Evolutionary conservation across 202 grass and related monocot species (phyloP).

Genomic region (Carex sylvatica): DNA sequence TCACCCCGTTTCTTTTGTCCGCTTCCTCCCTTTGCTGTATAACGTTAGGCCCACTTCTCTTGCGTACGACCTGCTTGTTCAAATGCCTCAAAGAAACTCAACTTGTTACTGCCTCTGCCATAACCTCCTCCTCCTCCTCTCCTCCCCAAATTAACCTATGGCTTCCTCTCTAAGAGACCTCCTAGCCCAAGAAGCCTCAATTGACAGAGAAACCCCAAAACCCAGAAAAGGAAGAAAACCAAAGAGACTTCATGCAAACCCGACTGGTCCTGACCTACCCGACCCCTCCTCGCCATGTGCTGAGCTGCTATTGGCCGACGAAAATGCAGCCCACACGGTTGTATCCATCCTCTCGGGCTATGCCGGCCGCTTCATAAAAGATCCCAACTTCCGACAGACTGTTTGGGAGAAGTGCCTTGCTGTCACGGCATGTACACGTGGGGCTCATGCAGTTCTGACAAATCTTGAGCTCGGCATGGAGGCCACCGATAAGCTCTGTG

Average conservation of each 20-base stretch:
- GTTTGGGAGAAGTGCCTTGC: slow-evolving; percentile 61
- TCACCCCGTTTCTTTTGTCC: slow-evolving; percentile 31
- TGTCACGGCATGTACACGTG: slow-evolving; percentile 24
- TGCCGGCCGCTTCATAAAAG: slow-evolving; percentile 60
- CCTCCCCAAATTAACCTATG: slow-evolving; percentile 2
- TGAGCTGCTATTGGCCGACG: neutral
- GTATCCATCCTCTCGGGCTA: slow-evolving; percentile 66
- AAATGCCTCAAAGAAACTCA: slow-evolving; percentile 29
- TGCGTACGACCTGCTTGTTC: slow-evolving; percentile 17
- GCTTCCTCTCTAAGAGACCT: slow-evolving; percentile 62
- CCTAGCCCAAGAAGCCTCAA: slow-evolving; percentile 45
- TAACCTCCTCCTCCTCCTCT: neutral
- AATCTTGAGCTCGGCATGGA: slow-evolving; percentile 91
- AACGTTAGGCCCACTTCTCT: slow-evolving; percentile 1
- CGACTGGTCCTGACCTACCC: slow-evolving; percentile 24
- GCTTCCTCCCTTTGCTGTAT: neutral
- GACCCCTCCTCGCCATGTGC: neutral
- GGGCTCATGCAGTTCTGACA: slow-evolving; percentile 52
- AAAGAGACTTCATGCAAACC: neutral
- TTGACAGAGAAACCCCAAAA: neutral
- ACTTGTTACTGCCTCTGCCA: slow-evolving; percentile 19
- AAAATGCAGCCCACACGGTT: slow-evolving; percentile 36
- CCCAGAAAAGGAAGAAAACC: neutral
- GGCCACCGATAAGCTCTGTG: slow-evolving; percentile 72
- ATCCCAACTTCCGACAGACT: slow-evolving; percentile 49